Evolutionary conservation across 176 grass and related monocot genomes (phyloP).

Genomic region (Oryza nivara): DNA sequence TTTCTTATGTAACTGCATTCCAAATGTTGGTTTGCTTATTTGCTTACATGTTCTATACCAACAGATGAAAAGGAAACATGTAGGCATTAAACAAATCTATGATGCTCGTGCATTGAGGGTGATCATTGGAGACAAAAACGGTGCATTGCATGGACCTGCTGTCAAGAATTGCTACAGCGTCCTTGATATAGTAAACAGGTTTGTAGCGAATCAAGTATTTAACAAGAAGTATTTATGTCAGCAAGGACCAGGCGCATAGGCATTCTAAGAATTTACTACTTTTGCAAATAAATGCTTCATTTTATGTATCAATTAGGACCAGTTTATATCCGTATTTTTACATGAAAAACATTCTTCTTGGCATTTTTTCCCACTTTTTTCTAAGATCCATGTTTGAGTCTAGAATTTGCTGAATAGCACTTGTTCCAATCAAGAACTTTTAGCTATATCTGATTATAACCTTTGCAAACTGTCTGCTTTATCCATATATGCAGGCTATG

Average conservation of each 20-base stretch:
- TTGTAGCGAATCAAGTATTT: constrained; percentile 33
- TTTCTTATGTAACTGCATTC: constrained; percentile 12
- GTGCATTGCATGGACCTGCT: constrained; percentile 92
- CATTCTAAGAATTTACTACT: constrained; percentile 22
- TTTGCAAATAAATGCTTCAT: constrained; percentile 16
- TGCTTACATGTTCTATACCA: constrained; percentile 36
- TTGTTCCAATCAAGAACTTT: constrained; percentile 10
- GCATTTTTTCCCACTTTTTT: constrained; percentile 8
- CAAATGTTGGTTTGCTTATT: constrained; percentile 12
- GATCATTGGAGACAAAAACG: constrained; percentile 94
- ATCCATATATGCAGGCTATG: constrained; percentile 67
- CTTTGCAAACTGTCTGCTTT: constrained; percentile 27
- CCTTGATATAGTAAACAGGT: constrained; percentile 96
- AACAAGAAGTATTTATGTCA: constrained; percentile 16
- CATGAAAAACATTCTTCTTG: background rate
- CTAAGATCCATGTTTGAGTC: constrained; percentile 28
- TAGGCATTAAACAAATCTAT: constrained; percentile 81
- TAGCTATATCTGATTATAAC: background rate
- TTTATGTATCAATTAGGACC: constrained; percentile 9
- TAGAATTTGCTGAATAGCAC: constrained; percentile 15
- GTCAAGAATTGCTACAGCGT: constrained; percentile 86
- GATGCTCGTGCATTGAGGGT: constrained; percentile 95
- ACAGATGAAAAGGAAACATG: constrained; percentile 96
- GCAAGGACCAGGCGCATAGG: background rate
- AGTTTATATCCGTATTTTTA: background rate